Percentiles rank a stretch among this genome's conserved stretches.
Evolutionary conservation across 441 rosid species (phyloP).

Genomic region (Theobroma grandiflorum): DNA sequence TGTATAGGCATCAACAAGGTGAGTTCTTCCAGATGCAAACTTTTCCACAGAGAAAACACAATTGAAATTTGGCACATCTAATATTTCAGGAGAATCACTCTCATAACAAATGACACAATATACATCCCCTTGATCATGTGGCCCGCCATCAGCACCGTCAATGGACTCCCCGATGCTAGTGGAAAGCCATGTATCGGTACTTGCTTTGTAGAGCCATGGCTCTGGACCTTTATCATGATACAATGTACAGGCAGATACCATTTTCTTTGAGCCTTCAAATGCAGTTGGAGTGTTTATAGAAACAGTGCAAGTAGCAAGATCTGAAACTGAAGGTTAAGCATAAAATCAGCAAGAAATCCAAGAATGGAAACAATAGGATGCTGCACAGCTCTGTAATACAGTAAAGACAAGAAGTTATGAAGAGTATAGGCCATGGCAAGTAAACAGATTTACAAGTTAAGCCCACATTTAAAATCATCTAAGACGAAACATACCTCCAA

Average conservation of each 20-base stretch:
- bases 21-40: conserved; percentile 81
- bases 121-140: conserved; percentile 91
- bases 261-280: conserved; percentile 68
- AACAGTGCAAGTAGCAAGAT: conserved; percentile 85
- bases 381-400: conserved; percentile 3
- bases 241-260: conserved; percentile 86
- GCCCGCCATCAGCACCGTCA: conserved; percentile 87
- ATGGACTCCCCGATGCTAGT: conserved; percentile 84
- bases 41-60: conserved; percentile 89
- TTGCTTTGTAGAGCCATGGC: conserved; percentile 96
- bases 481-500: conserved; percentile 76
- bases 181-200: conserved; percentile 97
- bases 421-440: conserved; percentile 17
- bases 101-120: conserved; percentile 91
- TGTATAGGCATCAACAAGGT: conserved; percentile 68
- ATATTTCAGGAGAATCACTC: conserved; percentile 86
- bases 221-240: conserved; percentile 97
- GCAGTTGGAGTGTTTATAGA: conserved; percentile 73
- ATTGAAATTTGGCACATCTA: conserved; percentile 88
- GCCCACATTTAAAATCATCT: conserved; percentile 24
- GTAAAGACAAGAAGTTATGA: background rate
- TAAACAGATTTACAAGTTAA: conserved; percentile 19
- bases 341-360: conserved; percentile 25
- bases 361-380: conserved; percentile 13
- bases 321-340: conserved; percentile 59